Evolutionary conservation across 148 eudicot genomes (phyloP).

Genomic region (Diospyros kaki): DNA sequence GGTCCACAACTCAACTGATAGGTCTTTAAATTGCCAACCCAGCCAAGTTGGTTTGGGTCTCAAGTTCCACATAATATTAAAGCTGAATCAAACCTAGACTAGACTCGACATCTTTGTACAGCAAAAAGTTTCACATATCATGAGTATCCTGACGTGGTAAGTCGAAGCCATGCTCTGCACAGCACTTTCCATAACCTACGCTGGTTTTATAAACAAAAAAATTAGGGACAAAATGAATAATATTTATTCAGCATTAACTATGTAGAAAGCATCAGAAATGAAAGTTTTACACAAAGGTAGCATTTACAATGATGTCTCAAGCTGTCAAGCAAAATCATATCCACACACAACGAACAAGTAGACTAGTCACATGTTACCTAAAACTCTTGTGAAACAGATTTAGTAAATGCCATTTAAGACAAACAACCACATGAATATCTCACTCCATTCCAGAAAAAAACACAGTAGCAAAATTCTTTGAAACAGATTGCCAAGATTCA

Average conservation of each 20-base stretch:
- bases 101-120: too few species aligned
- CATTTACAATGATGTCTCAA: background rate
- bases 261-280: background rate
- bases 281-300: background rate
- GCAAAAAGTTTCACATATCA: too few species aligned
- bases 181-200: too few species aligned
- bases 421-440: background rate
- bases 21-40: too few species aligned
- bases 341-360: background rate
- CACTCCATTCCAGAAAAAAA: background rate
- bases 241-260: background rate
- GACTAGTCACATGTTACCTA: background rate
- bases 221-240: background rate
- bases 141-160: too few species aligned
- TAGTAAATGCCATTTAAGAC: background rate
- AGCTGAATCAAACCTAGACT: too few species aligned
- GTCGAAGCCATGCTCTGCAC: too few species aligned
- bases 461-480: conserved; percentile 2
- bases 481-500: background rate
- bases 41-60: too few species aligned
- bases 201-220: background rate
- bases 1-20: too few species aligned
- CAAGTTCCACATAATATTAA: too few species aligned
- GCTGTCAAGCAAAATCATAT: background rate
- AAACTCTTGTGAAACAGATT: background rate